Conservation (phyloP, 2,329 filamentous ascomycete genomes). For the Microcyclospora pomicola region DNA sequence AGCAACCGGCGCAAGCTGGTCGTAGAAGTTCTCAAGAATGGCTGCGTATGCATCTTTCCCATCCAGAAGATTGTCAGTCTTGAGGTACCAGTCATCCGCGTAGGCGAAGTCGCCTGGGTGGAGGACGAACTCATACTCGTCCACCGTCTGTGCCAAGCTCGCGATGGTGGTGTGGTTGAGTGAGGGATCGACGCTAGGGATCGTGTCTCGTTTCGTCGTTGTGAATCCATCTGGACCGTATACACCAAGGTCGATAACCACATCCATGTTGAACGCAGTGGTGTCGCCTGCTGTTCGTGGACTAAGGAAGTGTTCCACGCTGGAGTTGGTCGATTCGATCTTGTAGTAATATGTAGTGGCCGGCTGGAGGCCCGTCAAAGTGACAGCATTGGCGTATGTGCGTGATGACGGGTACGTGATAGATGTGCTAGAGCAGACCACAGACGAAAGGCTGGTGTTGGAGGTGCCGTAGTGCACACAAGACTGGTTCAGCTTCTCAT, state of each 20-base stretch:
- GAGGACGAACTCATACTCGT: conserved; percentile 43
- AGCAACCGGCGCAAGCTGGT: conserved; percentile 41
- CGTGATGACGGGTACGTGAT: conserved; percentile 41
- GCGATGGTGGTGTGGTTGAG: conserved; percentile 47
- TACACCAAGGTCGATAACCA: conserved; percentile 42
- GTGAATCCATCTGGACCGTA: conserved; percentile 42
- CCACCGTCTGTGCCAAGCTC: conserved; percentile 36
- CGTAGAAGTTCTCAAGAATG: conserved; percentile 44
- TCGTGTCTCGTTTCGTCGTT: conserved; percentile 36
- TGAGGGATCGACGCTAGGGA: conserved; percentile 36
- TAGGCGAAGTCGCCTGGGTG: conserved; percentile 45
- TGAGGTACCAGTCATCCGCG: conserved; percentile 43
- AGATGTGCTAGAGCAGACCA: conserved; percentile 34
- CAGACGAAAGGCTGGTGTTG: conserved; percentile 22
- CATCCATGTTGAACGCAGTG: conserved; percentile 38
- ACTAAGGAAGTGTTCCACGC: conserved; percentile 39
- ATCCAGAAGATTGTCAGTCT: conserved; percentile 32
- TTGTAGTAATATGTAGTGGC: conserved; percentile 48
- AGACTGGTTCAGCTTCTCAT: conserved; percentile 29
- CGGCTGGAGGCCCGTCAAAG: conserved; percentile 32
- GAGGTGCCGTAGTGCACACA: conserved; percentile 42
- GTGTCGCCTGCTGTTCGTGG: conserved; percentile 40
- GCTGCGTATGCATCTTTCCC: conserved; percentile 41
- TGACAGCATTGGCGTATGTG: conserved; percentile 39
- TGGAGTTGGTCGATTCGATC: conserved; percentile 44